Evolutionary conservation across 768 basidiomycete species (phyloP).

Genomic region (Dendrothele bispora): DNA sequence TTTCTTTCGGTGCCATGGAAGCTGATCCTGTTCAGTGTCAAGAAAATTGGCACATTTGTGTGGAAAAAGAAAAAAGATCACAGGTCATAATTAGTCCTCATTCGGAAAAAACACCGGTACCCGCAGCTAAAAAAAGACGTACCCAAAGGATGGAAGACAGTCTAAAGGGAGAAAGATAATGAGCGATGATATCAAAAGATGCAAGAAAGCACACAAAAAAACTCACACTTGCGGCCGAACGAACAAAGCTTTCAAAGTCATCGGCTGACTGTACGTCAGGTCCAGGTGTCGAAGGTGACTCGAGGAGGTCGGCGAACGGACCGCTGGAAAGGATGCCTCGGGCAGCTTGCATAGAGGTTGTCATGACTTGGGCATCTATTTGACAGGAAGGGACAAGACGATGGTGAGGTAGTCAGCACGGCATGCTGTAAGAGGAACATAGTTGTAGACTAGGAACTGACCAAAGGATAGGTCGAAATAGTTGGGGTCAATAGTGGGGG

Average conservation of each 20-base stretch:
- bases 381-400: too few relatives aligned
- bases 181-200: not conserved
- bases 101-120: too few relatives aligned
- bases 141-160: slow-evolving; percentile 5
- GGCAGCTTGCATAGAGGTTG: not conserved
- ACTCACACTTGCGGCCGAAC: slow-evolving; percentile 1
- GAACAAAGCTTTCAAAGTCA: slow-evolving; percentile 3
- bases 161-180: not conserved
- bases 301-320: not conserved
- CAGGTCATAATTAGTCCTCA: too few relatives aligned
- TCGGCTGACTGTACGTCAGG: not conserved
- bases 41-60: too few relatives aligned
- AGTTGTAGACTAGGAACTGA: slow-evolving; percentile 5
- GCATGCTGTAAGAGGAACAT: not conserved
- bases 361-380: slow-evolving; percentile 1
- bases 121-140: slow-evolving; percentile 3
- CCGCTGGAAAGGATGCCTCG: not conserved
- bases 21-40: too few relatives aligned
- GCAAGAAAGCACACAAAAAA: not conserved
- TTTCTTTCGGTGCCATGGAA: too few relatives aligned
- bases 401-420: not conserved
- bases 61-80: too few relatives aligned
- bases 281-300: not conserved
- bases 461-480: slow-evolving; percentile 24
- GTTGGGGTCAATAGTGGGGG: slow-evolving; percentile 22